A percentile compares a stretch with the other conserved stretches of the same genome.
phyloP scores from a whole-genome alignment of 805 yeast species.

The Kluyveromyces nonfermentans region DNA sequence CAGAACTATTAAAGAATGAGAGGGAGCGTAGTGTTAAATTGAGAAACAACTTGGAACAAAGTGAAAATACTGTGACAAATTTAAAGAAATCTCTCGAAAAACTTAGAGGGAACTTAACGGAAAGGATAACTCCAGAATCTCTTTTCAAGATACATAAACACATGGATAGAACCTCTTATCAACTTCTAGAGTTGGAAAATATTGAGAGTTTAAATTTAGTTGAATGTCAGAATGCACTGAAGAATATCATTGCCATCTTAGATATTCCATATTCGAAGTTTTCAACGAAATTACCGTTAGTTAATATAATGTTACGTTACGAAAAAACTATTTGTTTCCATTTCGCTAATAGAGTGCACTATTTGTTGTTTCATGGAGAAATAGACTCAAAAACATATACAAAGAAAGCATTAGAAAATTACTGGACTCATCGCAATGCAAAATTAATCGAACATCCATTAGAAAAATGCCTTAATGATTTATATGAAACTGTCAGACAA shows the following conservation, averaged over 20 bases:
- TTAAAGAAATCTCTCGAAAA: constrained; percentile 4
- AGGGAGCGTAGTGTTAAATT: constrained; percentile 1
- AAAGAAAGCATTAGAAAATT: constrained; percentile 17
- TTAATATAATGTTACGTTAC: constrained; percentile 19
- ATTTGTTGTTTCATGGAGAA: constrained; percentile 23
- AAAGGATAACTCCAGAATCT: constrained; percentile 17
- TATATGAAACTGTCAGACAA: constrained; percentile 22
- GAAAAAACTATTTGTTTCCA: constrained; percentile 23
- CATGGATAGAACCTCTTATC: constrained; percentile 15
- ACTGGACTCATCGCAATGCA: constrained; percentile 10
- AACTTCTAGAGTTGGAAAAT: constrained; percentile 16
- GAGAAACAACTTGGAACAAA: background rate
- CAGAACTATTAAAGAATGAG: constrained; percentile 1
- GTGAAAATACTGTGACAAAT: constrained; percentile 4
- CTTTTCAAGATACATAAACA: constrained; percentile 19
- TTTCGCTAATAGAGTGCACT: constrained; percentile 28
- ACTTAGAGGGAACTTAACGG: constrained; percentile 17
- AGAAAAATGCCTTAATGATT: constrained; percentile 20
- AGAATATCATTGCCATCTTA: constrained; percentile 26
- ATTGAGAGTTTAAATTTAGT: constrained; percentile 24
- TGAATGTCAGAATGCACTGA: constrained; percentile 29
- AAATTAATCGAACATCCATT: constrained; percentile 19
- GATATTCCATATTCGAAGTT: constrained; percentile 27
- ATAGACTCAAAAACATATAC: constrained; percentile 19
- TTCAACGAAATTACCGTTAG: constrained; percentile 18